Evolutionary conservation across 2,329 filamentous ascomycete species (phyloP), one percentile per base, ranked within the genome.

Genomic region (Colletotrichum somersetense): DNA sequence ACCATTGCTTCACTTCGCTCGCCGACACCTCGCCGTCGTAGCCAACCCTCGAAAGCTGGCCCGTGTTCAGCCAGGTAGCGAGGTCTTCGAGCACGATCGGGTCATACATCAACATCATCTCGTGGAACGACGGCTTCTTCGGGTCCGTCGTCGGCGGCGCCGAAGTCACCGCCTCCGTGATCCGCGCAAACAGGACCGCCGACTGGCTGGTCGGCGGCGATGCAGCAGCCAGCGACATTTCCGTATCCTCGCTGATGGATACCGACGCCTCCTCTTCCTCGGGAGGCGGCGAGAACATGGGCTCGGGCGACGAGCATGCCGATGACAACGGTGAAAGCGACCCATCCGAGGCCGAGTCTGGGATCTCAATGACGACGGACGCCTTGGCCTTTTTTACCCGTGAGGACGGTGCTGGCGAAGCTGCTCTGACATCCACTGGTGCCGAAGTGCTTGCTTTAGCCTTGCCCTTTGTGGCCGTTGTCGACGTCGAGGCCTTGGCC

Each of bases 71-170:
- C 93, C 95, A 98, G 0, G 84, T 82, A 0, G 95, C 89, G 18
- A 99, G 84, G 75, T 98, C 95, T 81, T 98, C 96, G 0, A 98
- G 82, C 1, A 96, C 87, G 55, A 99, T 92, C 0, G 96, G 94
- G 77, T 98, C 95, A 79, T 97, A 98, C 79, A 98, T 89, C 7
- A 98, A 85, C 58, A 99, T 98, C 82, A 95, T 97, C 81, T 98
- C 94, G 76, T 97, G 87, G 93, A 95, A 98, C 2, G 89, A 94
- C 18, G 89, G 90, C 2, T 86, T 79, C 8, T 75, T 74, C 0
- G 86, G 81, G 74, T 91, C 84, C 5, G 76, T 83, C 0, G 87
- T 85, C 16, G 84, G 84, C 3, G 89, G 85, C 5, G 85, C 84
- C 0, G 83, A 82, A 11, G 77, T 87, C 12, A 92, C 82, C 0